Conservation (phyloP, 106 monocot species). For the Dendrobium catenatum region DNA sequence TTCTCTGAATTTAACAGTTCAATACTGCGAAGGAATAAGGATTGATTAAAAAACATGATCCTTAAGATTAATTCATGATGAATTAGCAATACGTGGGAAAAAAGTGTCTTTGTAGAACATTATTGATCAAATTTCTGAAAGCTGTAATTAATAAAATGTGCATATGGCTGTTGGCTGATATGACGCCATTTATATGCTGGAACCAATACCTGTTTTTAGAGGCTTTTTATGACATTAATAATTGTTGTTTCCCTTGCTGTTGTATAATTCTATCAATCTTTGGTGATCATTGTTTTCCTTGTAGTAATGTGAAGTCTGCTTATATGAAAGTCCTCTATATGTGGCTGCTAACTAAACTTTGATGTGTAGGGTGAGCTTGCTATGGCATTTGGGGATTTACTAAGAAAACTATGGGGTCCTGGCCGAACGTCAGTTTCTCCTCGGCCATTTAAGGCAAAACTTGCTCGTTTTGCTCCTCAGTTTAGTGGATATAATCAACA, state of each 20-base stretch:
- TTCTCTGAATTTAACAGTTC: neutral
- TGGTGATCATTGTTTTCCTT: neutral
- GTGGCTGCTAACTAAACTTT: conserved; percentile 6
- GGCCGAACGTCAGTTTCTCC: conserved; percentile 87
- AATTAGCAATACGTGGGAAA: neutral
- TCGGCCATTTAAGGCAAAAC: conserved; percentile 93
- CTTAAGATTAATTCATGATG: neutral
- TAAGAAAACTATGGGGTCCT: conserved; percentile 91
- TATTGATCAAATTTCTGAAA: neutral
- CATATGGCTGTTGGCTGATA: neutral
- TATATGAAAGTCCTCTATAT: neutral
- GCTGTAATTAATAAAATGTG: neutral
- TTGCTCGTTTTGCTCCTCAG: conserved; percentile 96
- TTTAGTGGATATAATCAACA: conserved; percentile 99
- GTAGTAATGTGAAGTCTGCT: neutral
- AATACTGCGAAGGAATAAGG: neutral
- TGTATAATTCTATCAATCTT: neutral
- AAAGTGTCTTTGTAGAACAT: neutral
- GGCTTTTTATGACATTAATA: neutral
- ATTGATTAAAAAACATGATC: neutral
- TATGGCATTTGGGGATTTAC: conserved; percentile 93
- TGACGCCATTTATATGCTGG: neutral
- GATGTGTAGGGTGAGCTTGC: conserved; percentile 91
- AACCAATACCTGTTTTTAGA: neutral
- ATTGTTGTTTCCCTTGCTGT: neutral